Conservation (phyloP, 805 yeast species). For the Starmera amethionina region DNA sequence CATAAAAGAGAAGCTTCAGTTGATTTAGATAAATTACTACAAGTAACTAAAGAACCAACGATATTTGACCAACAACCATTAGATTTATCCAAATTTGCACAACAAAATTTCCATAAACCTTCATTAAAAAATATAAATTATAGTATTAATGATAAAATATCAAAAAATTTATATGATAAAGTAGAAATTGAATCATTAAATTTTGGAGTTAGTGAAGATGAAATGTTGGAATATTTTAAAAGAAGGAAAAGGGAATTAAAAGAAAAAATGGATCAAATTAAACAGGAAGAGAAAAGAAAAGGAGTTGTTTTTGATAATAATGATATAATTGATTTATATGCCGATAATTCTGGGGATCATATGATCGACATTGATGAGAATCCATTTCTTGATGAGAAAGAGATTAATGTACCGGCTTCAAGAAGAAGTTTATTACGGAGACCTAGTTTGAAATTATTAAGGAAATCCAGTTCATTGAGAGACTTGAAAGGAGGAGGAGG, state of each 20-base stretch:
- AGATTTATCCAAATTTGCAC: slow-evolving; percentile 11
- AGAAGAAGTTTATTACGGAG: too few relatives aligned
- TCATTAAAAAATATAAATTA: neutral
- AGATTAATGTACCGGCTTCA: too few relatives aligned
- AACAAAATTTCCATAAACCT: slow-evolving; percentile 4
- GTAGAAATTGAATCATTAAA: slow-evolving; percentile 10
- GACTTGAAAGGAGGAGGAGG: neutral
- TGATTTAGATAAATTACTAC: neutral
- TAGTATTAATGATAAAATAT: neutral
- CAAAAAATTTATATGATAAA: slow-evolving; percentile 11
- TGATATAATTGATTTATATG: too few relatives aligned
- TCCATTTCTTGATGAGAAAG: too few relatives aligned
- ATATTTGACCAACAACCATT: neutral
- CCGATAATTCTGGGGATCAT: too few relatives aligned
- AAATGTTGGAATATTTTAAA: slow-evolving; percentile 8
- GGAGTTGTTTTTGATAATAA: too few relatives aligned
- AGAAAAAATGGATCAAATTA: too few relatives aligned
- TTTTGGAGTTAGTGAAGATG: slow-evolving; percentile 9
- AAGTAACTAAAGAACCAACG: neutral
- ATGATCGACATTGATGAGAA: too few relatives aligned
- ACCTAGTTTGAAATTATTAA: too few relatives aligned
- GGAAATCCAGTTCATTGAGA: too few relatives aligned
- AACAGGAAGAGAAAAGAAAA: too few relatives aligned
- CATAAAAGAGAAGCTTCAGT: neutral
- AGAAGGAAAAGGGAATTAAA: too few relatives aligned